Conservation (phyloP, 208 protist genomes). For the Wallacemonas sp. region DNA sequence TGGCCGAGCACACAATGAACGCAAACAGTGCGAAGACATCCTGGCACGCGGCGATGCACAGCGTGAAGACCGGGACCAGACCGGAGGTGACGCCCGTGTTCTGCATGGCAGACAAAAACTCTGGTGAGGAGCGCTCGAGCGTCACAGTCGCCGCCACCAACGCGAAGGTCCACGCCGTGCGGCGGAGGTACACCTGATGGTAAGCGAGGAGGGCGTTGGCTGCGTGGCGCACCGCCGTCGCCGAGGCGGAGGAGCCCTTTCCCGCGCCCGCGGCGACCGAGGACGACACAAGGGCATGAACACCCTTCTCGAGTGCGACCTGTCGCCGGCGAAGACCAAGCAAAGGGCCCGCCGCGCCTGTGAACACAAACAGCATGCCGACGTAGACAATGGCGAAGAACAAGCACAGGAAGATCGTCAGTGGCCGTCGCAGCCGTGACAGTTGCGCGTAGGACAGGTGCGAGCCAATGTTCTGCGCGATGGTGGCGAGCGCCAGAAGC, state of each 20-base stretch:
- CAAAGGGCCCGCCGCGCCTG: conserved; percentile 1
- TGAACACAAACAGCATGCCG: conserved; percentile 14
- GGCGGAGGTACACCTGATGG: conserved; percentile 8
- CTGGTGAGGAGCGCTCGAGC: conserved; percentile 25
- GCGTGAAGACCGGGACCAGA: conserved; percentile 16
- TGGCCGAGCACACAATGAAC: conserved; percentile 15
- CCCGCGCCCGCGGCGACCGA: background rate
- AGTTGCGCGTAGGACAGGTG: conserved; percentile 20
- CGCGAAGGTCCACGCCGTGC: conserved; percentile 19
- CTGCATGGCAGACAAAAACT: conserved; percentile 21
- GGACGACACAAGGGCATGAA: background rate
- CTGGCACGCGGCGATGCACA: conserved; percentile 22
- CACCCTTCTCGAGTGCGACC: background rate
- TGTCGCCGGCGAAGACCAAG: background rate
- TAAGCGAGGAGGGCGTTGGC: conserved; percentile 4
- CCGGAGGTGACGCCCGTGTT: conserved; percentile 11
- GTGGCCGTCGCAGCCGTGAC: background rate
- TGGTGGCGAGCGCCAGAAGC: conserved; percentile 12
- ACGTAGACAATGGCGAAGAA: conserved; percentile 18
- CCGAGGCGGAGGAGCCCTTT: background rate
- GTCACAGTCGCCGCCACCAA: conserved; percentile 18
- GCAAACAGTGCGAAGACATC: conserved; percentile 18
- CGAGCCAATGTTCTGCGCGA: conserved; percentile 27
- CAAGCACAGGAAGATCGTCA: conserved; percentile 12
- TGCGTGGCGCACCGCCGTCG: background rate